phyloP scores from a whole-genome alignment of 2,329 filamentous ascomycete species.

The Talaromyces sp. region DNA sequence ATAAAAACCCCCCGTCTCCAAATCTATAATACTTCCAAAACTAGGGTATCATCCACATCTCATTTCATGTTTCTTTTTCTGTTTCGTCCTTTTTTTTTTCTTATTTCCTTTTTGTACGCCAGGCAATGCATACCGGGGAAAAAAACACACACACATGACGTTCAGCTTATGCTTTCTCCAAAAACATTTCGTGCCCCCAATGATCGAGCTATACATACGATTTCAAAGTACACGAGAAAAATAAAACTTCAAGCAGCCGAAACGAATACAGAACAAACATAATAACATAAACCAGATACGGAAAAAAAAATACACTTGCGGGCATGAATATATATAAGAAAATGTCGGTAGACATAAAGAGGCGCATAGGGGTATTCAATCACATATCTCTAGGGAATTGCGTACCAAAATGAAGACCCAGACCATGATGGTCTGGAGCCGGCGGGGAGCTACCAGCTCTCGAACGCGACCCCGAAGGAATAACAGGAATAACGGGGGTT shows the following conservation, averaged over 20 bases:
- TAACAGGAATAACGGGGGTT: constrained; percentile 10
- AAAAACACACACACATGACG: not conserved
- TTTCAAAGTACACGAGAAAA: not conserved
- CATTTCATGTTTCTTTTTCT: not conserved
- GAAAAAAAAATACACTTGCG: not conserved
- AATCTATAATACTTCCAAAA: not conserved
- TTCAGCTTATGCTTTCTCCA: not conserved
- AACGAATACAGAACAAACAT: not conserved
- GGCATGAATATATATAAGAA: constrained; percentile 2
- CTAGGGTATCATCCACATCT: not conserved
- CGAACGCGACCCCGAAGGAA: constrained; percentile 16
- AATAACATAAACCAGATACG: not conserved
- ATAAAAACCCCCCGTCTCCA: not conserved
- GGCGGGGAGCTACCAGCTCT: constrained; percentile 32
- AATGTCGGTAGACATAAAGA: not conserved
- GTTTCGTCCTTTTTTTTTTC: not conserved
- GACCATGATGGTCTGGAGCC: constrained; percentile 17
- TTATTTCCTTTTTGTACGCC: not conserved
- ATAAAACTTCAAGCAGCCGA: not conserved
- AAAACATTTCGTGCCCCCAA: not conserved
- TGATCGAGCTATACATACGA: not conserved
- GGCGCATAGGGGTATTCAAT: not conserved
- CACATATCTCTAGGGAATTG: not conserved
- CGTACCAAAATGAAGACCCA: constrained; percentile 16
- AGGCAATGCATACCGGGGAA: not conserved